Conservation (phyloP, 345 rosid genomes). For the Noccaea caerulescens region DNA sequence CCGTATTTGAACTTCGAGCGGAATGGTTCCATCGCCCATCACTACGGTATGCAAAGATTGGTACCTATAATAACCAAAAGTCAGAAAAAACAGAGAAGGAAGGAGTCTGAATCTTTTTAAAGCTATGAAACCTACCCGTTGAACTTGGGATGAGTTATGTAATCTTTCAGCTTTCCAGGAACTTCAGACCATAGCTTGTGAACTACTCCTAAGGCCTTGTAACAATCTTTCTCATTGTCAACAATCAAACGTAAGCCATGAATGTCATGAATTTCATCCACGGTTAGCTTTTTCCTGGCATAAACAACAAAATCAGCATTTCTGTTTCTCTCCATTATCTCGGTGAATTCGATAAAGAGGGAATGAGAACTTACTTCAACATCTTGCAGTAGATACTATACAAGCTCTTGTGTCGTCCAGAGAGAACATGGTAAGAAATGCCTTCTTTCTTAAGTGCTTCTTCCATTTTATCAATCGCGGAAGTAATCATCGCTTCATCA, state of each 20-base stretch:
- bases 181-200: constrained; percentile 85
- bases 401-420: constrained; percentile 91
- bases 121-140: constrained; percentile 63
- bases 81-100: constrained; percentile 29
- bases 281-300: constrained; percentile 76
- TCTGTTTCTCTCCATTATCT: not conserved
- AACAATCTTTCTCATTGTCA: constrained; percentile 80
- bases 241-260: constrained; percentile 90
- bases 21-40: constrained; percentile 69
- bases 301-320: constrained; percentile 14
- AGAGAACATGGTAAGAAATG: constrained; percentile 63
- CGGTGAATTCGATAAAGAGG: not conserved
- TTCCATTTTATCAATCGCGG: constrained; percentile 68
- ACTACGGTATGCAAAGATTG: constrained; percentile 89
- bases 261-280: constrained; percentile 93
- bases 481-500: constrained; percentile 71
- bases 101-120: not conserved
- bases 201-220: constrained; percentile 68
- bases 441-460: constrained; percentile 64
- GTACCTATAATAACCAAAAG: constrained; percentile 56
- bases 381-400: constrained; percentile 88
- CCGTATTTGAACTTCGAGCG: constrained; percentile 93
- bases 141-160: constrained; percentile 73
- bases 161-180: constrained; percentile 87
- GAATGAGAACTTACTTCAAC: constrained; percentile 69